These are phyloP conservation scores for Nemania bipapillata DNA, from an alignment of 2,329 filamentous ascomycete genomes.

Conservation along the genomic window DNA sequence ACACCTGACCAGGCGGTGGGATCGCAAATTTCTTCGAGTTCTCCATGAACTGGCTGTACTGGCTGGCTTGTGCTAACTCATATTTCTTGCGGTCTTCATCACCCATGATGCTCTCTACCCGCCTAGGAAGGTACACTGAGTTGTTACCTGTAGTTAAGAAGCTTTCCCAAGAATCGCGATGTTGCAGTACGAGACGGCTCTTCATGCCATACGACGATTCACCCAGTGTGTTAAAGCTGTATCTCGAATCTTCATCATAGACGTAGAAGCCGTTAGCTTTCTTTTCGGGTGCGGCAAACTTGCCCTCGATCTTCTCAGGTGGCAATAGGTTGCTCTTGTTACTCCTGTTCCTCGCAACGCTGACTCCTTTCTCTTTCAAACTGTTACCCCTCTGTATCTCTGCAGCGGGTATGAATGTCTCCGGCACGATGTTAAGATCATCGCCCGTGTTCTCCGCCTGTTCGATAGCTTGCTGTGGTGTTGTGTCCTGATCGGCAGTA, in stretches of 20 bases:
- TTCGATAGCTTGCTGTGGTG: slow-evolving; percentile 84
- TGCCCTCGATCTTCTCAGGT: slow-evolving; percentile 77
- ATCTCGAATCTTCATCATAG: slow-evolving; percentile 74
- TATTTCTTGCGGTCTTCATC: slow-evolving; percentile 81
- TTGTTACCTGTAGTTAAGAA: slow-evolving; percentile 68
- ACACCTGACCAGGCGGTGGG: slow-evolving; percentile 59
- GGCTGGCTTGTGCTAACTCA: slow-evolving; percentile 71
- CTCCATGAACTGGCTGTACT: slow-evolving; percentile 54
- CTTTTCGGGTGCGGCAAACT: slow-evolving; percentile 77
- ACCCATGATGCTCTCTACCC: slow-evolving; percentile 80
- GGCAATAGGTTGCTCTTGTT: slow-evolving; percentile 74
- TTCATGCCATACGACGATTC: slow-evolving; percentile 49
- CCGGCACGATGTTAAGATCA: slow-evolving; percentile 87
- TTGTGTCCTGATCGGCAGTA: slow-evolving; percentile 77
- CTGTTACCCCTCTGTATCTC: slow-evolving; percentile 58
- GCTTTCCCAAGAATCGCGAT: slow-evolving; percentile 74
- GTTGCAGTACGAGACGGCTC: slow-evolving; percentile 62
- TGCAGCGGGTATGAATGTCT: slow-evolving; percentile 77
- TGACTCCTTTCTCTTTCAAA: slow-evolving; percentile 49
- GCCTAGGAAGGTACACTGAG: slow-evolving; percentile 73
- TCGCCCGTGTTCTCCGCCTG: slow-evolving; percentile 81
- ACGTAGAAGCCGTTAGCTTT: slow-evolving; percentile 75
- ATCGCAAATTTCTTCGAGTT: slow-evolving; percentile 51
- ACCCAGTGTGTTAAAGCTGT: slow-evolving; percentile 61
- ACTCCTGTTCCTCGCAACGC: slow-evolving; percentile 63